Conservation (phyloP, 1,139 yeast species). For the Yamadazyma diospyri region DNA sequence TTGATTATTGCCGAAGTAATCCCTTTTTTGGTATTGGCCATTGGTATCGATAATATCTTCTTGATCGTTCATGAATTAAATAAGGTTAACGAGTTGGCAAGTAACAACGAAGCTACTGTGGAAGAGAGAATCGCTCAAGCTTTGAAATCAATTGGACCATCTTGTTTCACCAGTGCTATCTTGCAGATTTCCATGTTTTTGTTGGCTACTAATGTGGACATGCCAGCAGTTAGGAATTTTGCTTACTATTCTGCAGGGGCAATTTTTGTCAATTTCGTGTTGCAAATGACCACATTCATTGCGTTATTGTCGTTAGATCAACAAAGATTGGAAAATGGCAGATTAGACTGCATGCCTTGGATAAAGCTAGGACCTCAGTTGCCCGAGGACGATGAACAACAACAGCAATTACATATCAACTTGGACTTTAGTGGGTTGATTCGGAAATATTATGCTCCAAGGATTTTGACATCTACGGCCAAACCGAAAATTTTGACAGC, state of each 20-base stretch:
- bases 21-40: slow-evolving; percentile 89
- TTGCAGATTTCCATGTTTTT: slow-evolving; percentile 77
- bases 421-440: slow-evolving; percentile 27
- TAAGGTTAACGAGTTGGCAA: slow-evolving; percentile 40
- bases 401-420: slow-evolving; percentile 16
- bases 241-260: slow-evolving; percentile 91
- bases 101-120: slow-evolving; percentile 20
- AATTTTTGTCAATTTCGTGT: slow-evolving; percentile 64
- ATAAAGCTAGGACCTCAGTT: slow-evolving; percentile 20
- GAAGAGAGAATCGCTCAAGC: slow-evolving; percentile 58
- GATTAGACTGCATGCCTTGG: slow-evolving; percentile 61
- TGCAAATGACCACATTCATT: slow-evolving; percentile 81
- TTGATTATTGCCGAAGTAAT: slow-evolving; percentile 94
- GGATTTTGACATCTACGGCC: slow-evolving; percentile 45
- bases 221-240: slow-evolving; percentile 96
- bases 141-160: slow-evolving; percentile 77
- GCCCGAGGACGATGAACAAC: slow-evolving; percentile 6
- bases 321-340: slow-evolving; percentile 51
- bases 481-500: slow-evolving; percentile 48
- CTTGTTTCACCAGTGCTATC: slow-evolving; percentile 72
- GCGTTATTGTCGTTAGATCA: slow-evolving; percentile 71
- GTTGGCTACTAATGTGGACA: slow-evolving; percentile 74
- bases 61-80: slow-evolving; percentile 77
- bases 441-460: slow-evolving; percentile 42
- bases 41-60: slow-evolving; percentile 93